Evolutionary conservation across 805 yeast genomes (phyloP), one percentile per base, ranked within the genome.

Genomic region (Yamadazyma paraphyllophila): DNA sequence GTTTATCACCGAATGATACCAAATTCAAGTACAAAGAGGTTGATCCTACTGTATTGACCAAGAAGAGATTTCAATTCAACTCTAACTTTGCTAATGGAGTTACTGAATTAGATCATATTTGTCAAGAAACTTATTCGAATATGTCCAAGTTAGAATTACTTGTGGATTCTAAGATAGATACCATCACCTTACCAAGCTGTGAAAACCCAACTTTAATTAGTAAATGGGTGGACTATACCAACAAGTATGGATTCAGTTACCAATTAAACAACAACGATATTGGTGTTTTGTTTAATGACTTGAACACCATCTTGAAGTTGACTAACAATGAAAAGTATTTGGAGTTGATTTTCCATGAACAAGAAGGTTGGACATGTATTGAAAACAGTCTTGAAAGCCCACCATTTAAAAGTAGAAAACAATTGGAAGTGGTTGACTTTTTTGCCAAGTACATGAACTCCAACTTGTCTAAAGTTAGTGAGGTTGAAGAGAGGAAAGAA

Each of bases 161-260:
- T 37, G 62, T 64, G 37, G 53, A 67, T 46, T 69, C 65, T 16
- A 54, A 57, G 42, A 53, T 63, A 48, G 70, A 64, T 39, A 56
- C 66, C 25, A 51, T 59, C 33, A 74, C 69, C 50, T 64, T 69
- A 39, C 76, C 76, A 32, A 58, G 65, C 7, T 69, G 73, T 47
- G 77, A 74, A 53, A 77, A 79, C 51, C 95, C 91, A 10, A 78
- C 81, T 14, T 79, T 88, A 49, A 82, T 92, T 36, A 86, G 95
- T 49, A 91, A 92, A 62, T 94, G 99, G 99, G 98, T 95, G 25
- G 99, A 94, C 63, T 94, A 92, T 63, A 86, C 97, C 24, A 90
- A 91, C 68, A 89, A 86, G 63, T 95, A 92, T 65, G 99, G 99
- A 1, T 84, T 94, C 60, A 88, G 97, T 4, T 94, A 92, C 63